phyloP scores from a whole-genome alignment of 495 filamentous ascomycete genomes.

The Penicillium maclennaniae region DNA sequence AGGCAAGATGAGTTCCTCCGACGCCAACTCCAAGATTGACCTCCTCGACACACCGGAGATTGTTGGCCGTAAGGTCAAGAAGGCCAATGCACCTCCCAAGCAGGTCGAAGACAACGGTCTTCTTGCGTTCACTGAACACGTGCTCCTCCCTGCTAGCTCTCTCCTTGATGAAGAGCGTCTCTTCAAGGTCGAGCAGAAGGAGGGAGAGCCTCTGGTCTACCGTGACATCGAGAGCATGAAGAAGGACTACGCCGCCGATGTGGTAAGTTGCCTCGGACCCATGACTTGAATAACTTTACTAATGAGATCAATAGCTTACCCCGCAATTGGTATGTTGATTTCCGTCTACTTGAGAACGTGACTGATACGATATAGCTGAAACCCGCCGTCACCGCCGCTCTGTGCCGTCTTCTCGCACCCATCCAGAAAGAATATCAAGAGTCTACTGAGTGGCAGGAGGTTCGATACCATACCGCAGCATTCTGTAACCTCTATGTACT shows the following conservation, averaged over 20 bases:
- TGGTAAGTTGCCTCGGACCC: slow-evolving; percentile 50
- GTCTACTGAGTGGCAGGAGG: slow-evolving; percentile 72
- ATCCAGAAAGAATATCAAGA: slow-evolving; percentile 69
- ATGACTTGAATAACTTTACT: slow-evolving; percentile 40
- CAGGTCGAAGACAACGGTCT: slow-evolving; percentile 82
- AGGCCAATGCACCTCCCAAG: slow-evolving; percentile 71
- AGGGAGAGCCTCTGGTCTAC: slow-evolving; percentile 71
- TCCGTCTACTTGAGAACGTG: neutral
- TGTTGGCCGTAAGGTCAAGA: slow-evolving; percentile 75
- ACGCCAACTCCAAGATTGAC: slow-evolving; percentile 62
- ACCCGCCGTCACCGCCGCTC: slow-evolving; percentile 62
- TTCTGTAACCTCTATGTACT: neutral
- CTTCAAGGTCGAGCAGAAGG: slow-evolving; percentile 37
- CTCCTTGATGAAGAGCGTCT: slow-evolving; percentile 32
- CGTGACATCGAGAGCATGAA: slow-evolving; percentile 64
- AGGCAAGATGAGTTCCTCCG: slow-evolving; percentile 66
- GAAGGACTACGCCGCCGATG: slow-evolving; percentile 74
- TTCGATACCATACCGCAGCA: neutral
- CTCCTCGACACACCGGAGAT: slow-evolving; percentile 71
- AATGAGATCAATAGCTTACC: slow-evolving; percentile 54
- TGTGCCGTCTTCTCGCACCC: slow-evolving; percentile 69
- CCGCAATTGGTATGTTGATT: neutral
- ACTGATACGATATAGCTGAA: slow-evolving; percentile 58
- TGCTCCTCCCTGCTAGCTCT: slow-evolving; percentile 66
- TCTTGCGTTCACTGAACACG: slow-evolving; percentile 75